These are phyloP conservation scores for Yarrowia hollandica DNA, from an alignment of 805 yeast species.

Conservation along the genomic window DNA sequence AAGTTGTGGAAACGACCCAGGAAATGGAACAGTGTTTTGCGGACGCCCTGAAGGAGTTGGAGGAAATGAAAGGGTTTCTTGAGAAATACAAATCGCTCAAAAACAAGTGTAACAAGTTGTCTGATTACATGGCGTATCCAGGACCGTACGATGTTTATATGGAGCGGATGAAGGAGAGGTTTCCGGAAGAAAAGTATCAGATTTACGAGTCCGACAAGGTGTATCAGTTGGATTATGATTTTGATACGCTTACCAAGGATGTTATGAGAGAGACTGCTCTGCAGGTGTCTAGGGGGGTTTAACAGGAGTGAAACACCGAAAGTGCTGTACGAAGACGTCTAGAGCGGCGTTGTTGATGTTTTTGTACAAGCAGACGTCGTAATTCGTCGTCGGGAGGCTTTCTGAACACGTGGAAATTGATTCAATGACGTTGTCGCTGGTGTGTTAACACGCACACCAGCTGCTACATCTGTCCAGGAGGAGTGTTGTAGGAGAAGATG, in stretches of 20 bases:
- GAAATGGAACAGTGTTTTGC: background rate
- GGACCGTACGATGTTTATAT: background rate
- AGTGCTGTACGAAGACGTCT: too few relatives aligned
- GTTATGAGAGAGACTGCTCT: background rate
- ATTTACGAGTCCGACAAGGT: background rate
- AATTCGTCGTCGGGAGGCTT: too few relatives aligned
- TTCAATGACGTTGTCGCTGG: too few relatives aligned
- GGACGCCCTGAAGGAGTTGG: background rate
- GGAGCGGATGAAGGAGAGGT: constrained; percentile 16
- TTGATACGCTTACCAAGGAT: background rate
- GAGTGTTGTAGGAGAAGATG: too few relatives aligned
- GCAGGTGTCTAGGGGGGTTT: background rate
- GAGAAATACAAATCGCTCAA: constrained; percentile 4
- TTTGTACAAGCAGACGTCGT: too few relatives aligned
- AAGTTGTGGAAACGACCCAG: background rate
- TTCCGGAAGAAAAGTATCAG: background rate
- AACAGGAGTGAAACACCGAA: too few relatives aligned
- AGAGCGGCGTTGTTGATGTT: too few relatives aligned
- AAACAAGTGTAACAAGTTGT: background rate
- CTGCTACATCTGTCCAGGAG: too few relatives aligned
- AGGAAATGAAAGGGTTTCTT: background rate
- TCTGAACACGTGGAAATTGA: too few relatives aligned
- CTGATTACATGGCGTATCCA: background rate
- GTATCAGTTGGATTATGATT: background rate
- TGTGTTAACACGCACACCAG: too few relatives aligned